Evolutionary conservation across 192 early-diverging fungal species (phyloP).

Genomic region (Coemansia aciculifera): DNA sequence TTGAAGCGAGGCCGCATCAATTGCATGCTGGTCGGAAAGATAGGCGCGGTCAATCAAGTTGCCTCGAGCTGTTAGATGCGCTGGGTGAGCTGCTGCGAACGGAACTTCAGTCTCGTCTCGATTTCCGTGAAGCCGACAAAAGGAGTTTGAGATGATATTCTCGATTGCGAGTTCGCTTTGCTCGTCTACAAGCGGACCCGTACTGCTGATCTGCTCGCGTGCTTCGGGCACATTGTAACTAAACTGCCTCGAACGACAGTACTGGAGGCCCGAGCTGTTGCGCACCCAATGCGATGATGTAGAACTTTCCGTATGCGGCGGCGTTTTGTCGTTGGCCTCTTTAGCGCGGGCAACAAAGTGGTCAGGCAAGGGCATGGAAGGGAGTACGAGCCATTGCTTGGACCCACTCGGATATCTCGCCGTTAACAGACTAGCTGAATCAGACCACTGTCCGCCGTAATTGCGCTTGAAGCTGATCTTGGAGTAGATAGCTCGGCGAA

Average conservation of each 20-base stretch:
- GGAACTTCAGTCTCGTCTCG: slow-evolving; percentile 23
- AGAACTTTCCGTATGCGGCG: not conserved
- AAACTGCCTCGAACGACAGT: not conserved
- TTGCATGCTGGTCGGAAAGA: slow-evolving; percentile 11
- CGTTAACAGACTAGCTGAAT: slow-evolving; percentile 17
- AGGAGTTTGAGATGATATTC: slow-evolving; percentile 16
- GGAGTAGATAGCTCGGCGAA: slow-evolving; percentile 33
- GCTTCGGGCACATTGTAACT: slow-evolving; percentile 6
- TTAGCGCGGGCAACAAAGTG: not conserved
- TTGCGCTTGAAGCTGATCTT: slow-evolving; percentile 32
- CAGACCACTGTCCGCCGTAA: slow-evolving; percentile 25
- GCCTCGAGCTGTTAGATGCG: slow-evolving; percentile 10
- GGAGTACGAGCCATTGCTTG: slow-evolving; percentile 41
- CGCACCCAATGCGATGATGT: slow-evolving; percentile 29
- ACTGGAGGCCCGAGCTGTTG: slow-evolving; percentile 4
- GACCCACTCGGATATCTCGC: slow-evolving; percentile 35
- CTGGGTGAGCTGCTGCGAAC: slow-evolving; percentile 16
- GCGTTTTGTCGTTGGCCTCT: not conserved
- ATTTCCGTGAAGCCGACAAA: slow-evolving; percentile 11
- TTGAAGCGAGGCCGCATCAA: slow-evolving; percentile 17
- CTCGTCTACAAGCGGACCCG: slow-evolving; percentile 22
- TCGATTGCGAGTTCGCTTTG: slow-evolving; percentile 25
- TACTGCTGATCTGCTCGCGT: not conserved
- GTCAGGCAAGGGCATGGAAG: slow-evolving; percentile 11
- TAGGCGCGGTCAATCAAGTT: slow-evolving; percentile 22